A percentile compares a stretch with the other conserved stretches of the same genome.
These are phyloP conservation scores for Hypoxylon sp. DNA, from an alignment of 2,329 filamentous ascomycete genomes.

Conservation along the genomic window DNA sequence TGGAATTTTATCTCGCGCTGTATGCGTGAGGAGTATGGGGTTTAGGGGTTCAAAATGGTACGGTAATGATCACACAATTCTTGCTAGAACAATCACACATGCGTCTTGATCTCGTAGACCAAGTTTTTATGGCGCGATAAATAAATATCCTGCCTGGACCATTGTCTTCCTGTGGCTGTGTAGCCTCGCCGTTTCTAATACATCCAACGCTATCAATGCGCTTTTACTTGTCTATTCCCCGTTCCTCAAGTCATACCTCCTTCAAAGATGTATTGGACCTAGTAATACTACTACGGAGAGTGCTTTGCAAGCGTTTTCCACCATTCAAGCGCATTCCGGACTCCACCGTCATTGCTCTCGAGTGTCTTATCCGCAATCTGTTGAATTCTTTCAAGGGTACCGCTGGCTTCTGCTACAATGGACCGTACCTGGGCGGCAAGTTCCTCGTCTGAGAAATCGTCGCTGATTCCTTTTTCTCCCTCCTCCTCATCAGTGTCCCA, in stretches of 20 bases:
- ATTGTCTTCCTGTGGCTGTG: not conserved
- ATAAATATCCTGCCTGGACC: not conserved
- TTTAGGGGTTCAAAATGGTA: conserved; percentile 9
- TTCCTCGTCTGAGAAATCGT: not conserved
- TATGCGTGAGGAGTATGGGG: conserved; percentile 14
- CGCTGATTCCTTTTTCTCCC: not conserved
- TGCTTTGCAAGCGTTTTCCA: not conserved
- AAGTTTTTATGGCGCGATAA: not conserved
- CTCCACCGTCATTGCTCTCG: not conserved
- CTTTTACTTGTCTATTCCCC: not conserved
- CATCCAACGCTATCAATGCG: not conserved
- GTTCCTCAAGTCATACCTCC: not conserved
- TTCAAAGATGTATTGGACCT: not conserved
- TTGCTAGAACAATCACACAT: conserved; percentile 8
- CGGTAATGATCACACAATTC: conserved; percentile 2
- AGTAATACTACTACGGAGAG: not conserved
- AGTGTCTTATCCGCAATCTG: not conserved
- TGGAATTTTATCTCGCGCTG: conserved; percentile 1
- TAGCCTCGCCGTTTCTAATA: not conserved
- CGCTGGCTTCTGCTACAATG: not conserved
- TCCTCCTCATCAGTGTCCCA: not conserved
- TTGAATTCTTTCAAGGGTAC: not conserved
- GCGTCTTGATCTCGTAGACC: not conserved
- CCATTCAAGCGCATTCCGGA: not conserved
- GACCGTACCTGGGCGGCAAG: not conserved